Evolutionary conservation across 1,284 basidiomycete species (phyloP), one percentile per base, ranked within the genome.

Genomic region (Cryptococcus wingfieldii): DNA sequence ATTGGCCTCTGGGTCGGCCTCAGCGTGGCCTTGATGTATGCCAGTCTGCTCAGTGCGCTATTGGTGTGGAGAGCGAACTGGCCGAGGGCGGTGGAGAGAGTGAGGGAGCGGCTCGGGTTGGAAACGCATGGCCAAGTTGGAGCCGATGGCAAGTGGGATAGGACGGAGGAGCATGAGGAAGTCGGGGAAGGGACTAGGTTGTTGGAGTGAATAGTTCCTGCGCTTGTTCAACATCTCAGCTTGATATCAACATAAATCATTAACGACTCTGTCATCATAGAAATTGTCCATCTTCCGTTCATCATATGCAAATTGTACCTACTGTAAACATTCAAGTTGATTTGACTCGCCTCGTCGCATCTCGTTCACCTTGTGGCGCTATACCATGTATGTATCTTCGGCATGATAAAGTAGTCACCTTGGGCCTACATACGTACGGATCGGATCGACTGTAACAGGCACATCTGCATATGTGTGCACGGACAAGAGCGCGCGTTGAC

Each of bases 1-100:
- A 59, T 71, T 43, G 79, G 79, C 14, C 68, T 80, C 41, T 80
- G 79, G 80, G 72, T 78, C 51, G 79, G 80, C 9, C 65, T 81
- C 25, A 77, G 75, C 14, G 63, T 78, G 23, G 78, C 78, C 9
- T 65, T 81, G 12, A 58, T 70, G 9, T 79, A 79, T 52, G 77
- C 74, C 1, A 68, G 69, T 6, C 54, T 71, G 8, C 60, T 74
- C 7, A 72, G 70, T 51, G 68, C 73, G 13, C 59, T 62, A 46
- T 61, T 80, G 38, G 77, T 79, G 25, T 69, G 73, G 64, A 64
- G 71, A 31, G 76, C 79, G 4, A 70, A 80, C 55, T 80, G 79
- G 79, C 65, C 66, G 2, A 55, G 65, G 42, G 76, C 75, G 10
- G 76, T 77, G 23, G 69, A 73, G 58, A 72, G 66, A 59, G 79